Base-by-base conservation (phyloP, 2,329 filamentous ascomycete genomes). In the Paraconiothyrium sp. region DNA sequence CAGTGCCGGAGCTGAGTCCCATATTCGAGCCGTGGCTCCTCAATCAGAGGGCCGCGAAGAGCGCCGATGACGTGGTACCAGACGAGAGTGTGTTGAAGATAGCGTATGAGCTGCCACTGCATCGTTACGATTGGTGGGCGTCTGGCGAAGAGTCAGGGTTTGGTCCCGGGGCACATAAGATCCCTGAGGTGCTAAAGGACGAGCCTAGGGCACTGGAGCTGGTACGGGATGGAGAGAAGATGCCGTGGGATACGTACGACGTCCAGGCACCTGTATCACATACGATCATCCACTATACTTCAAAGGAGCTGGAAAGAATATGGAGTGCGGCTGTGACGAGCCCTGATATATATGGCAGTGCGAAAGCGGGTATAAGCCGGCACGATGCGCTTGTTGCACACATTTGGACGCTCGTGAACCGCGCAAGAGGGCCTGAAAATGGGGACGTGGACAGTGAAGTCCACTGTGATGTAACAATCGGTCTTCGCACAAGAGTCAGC, bases 51-150 rank as follows among this genome's bases (percentile, higher is more conserved):
- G 51, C 51, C 8, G 37, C 24, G 37, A 27, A 14, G 22, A n/a
- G 14, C 14, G 3, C 32, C 22, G 51, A 54, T n/a, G 37, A 54
- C 16, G 22, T 13, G 14, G 37, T 7, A 27, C 52, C 52, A 22
- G 41, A 46, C 20, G 27, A 20, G 37, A 35, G 13, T 27, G 41
- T 46, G 3, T 27, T 55, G 30, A n/a, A 35, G 27, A 6, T 3
- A 8, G 52, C 52, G 16, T 35, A 46, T 41, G 30, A 10, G 16
- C 41, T 55, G 13, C 52, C 52, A 11, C 27, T 35, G 27, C 39
- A 55, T 24, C 52, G 52, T 16, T 55, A 46, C n/a, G 52, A 55
- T 24, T 55, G 41, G 30, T 55, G 52, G 52, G 14, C 16, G 3
- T 55, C 52, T 11, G 30, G 27, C 14, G 30, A 34, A 14, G 41